Percentiles rank a stretch among this genome's conserved stretches.
Evolutionary conservation across 2,329 filamentous ascomycete species (phyloP).

Genomic region (Trichoderma gracile): DNA sequence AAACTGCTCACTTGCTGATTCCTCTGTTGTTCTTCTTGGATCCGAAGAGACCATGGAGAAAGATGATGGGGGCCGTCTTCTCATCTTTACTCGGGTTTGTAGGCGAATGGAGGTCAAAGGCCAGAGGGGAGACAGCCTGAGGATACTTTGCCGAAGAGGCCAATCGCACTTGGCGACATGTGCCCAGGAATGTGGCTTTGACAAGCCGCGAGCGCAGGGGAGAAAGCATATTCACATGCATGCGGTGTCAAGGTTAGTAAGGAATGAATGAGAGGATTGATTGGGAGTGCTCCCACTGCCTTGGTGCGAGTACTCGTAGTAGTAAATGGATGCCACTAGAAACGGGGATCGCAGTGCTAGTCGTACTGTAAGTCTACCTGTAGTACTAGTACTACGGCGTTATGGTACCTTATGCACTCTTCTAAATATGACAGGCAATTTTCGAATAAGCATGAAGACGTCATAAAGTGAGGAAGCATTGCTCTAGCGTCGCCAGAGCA

Average conservation of each 20-base stretch:
- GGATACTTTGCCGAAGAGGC: background rate
- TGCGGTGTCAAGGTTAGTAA: background rate
- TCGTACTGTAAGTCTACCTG: too few relatives aligned
- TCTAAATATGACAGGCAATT: too few relatives aligned
- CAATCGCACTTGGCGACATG: background rate
- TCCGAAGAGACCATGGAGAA: conserved; percentile 91
- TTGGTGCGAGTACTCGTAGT: background rate
- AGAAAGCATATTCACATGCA: conserved; percentile 5
- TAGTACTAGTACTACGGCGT: too few relatives aligned
- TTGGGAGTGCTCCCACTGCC: background rate
- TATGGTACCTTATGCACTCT: too few relatives aligned
- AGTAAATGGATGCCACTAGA: too few relatives aligned
- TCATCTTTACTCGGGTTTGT: conserved; percentile 42
- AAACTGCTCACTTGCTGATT: conserved; percentile 75
- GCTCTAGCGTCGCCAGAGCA: too few relatives aligned
- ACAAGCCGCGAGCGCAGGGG: conserved; percentile 5
- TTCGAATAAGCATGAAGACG: too few relatives aligned
- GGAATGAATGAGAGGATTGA: background rate
- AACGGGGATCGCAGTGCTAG: too few relatives aligned
- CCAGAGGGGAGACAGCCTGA: conserved; percentile 44
- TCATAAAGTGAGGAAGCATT: too few relatives aligned
- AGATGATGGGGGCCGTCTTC: conserved; percentile 67
- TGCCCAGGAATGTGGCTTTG: background rate
- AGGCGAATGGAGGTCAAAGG: conserved; percentile 68
- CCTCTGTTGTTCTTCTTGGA: conserved; percentile 93